Conservation (phyloP, 169 alveolate genomes). For the Plasmodium vivax region DNA sequence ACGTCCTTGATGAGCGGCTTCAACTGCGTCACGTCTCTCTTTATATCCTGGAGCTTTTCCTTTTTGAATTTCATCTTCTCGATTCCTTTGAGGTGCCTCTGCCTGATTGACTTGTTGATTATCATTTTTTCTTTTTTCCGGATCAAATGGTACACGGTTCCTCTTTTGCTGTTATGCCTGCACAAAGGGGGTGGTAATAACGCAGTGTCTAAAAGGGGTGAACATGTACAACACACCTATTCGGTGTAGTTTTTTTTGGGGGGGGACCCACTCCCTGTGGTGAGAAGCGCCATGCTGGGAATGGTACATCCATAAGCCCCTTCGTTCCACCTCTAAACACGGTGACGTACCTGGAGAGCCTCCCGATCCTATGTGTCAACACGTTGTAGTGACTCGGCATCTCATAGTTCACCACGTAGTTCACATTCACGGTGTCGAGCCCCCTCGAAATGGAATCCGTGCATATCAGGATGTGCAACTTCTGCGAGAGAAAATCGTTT, state of each 20-base stretch:
- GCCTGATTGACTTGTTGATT: conserved; percentile 24
- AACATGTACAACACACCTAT: background rate
- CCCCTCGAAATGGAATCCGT: conserved; percentile 95
- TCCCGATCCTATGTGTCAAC: conserved; percentile 60
- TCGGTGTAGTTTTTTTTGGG: background rate
- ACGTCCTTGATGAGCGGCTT: conserved; percentile 19
- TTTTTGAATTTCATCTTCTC: conserved; percentile 16
- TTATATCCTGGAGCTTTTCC: background rate
- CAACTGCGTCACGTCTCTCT: background rate
- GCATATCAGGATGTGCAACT: conserved; percentile 87
- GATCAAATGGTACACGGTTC: conserved; percentile 58
- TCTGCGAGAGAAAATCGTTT: conserved; percentile 12
- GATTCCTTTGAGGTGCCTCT: conserved; percentile 21
- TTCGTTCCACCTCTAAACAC: background rate
- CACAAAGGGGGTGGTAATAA: background rate
- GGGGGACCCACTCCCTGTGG: background rate
- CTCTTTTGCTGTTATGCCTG: conserved; percentile 48
- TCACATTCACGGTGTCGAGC: conserved; percentile 91
- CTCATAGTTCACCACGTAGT: conserved; percentile 92
- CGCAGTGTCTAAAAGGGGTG: background rate
- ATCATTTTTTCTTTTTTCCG: conserved; percentile 10
- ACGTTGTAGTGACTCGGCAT: conserved; percentile 85
- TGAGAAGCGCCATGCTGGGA: background rate
- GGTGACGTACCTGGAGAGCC: conserved; percentile 45
- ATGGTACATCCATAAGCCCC: background rate